These are phyloP conservation scores for Geotrichum phurueaensis DNA, from an alignment of 1,139 yeast species.

Conservation along the genomic window DNA sequence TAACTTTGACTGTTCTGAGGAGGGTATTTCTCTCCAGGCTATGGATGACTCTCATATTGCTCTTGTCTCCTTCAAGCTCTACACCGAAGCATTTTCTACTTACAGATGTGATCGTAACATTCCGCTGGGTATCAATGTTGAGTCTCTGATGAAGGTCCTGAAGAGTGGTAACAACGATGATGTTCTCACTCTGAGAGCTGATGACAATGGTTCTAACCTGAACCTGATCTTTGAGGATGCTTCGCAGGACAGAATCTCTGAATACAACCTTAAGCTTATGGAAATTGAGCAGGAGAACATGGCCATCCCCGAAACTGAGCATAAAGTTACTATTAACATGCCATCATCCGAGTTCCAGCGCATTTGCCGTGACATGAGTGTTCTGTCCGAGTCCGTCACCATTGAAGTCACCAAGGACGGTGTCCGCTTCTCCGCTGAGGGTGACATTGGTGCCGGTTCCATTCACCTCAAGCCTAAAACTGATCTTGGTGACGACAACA, in stretches of 20 bases:
- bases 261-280: conserved; percentile 87
- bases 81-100: conserved; percentile 83
- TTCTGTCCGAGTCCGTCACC: conserved; percentile 79
- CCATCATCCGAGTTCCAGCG: conserved; percentile 86
- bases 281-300: conserved; percentile 94
- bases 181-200: conserved; percentile 81
- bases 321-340: conserved; percentile 79
- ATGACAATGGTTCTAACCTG: conserved; percentile 81
- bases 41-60: conserved; percentile 96
- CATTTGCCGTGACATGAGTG: conserved; percentile 80
- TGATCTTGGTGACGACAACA: conserved; percentile 74
- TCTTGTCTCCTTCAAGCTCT: conserved; percentile 80
- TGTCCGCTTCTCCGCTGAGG: conserved; percentile 83
- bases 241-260: conserved; percentile 83
- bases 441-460: conserved; percentile 86
- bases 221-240: conserved; percentile 78
- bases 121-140: conserved; percentile 86
- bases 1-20: conserved; percentile 92
- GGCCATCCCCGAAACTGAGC: conserved; percentile 89
- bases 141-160: conserved; percentile 77
- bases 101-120: conserved; percentile 94
- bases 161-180: conserved; percentile 91
- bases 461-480: conserved; percentile 80
- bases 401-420: conserved; percentile 88
- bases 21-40: conserved; percentile 94